phyloP scores from a whole-genome alignment of 768 basidiomycete genomes.

The Lactifluus echinatus region DNA sequence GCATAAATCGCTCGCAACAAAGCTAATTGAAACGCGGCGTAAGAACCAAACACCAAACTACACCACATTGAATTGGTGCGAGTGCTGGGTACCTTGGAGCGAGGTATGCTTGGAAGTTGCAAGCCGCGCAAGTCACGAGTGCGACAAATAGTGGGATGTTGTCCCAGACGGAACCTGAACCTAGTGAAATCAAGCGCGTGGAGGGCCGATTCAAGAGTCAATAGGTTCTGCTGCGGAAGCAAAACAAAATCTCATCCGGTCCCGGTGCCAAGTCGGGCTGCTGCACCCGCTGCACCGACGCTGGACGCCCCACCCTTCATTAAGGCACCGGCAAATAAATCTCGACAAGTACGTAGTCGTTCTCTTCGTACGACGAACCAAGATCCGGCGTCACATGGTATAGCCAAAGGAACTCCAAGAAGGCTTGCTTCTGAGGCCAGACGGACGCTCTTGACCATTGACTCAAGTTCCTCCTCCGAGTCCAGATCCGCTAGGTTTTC shows the following conservation, averaged over 20 bases:
- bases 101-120: neutral
- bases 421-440: conserved; percentile 47
- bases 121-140: neutral
- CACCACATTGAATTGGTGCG: neutral
- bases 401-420: conserved; percentile 58
- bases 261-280: conserved; percentile 16
- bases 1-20: neutral
- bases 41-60: neutral
- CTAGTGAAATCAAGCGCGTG: neutral
- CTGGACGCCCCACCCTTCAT: conserved; percentile 24
- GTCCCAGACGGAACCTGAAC: neutral
- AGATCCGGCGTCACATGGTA: conserved; percentile 64
- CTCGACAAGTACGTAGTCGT: conserved; percentile 37
- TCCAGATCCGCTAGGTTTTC: conserved; percentile 76
- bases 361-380: conserved; percentile 77
- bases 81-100: neutral
- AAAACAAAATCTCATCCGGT: neutral
- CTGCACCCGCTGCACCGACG: conserved; percentile 19
- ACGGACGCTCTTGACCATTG: conserved; percentile 54
- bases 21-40: neutral
- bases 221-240: neutral
- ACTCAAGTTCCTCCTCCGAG: conserved; percentile 79
- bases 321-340: conserved; percentile 27
- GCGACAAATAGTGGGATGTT: neutral
- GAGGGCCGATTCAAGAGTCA: neutral